A percentile compares a stretch with the other conserved stretches of the same genome.
phyloP scores from a whole-genome alignment of 2,329 filamentous ascomycete genomes.

The Sclerotinia borealis region DNA sequence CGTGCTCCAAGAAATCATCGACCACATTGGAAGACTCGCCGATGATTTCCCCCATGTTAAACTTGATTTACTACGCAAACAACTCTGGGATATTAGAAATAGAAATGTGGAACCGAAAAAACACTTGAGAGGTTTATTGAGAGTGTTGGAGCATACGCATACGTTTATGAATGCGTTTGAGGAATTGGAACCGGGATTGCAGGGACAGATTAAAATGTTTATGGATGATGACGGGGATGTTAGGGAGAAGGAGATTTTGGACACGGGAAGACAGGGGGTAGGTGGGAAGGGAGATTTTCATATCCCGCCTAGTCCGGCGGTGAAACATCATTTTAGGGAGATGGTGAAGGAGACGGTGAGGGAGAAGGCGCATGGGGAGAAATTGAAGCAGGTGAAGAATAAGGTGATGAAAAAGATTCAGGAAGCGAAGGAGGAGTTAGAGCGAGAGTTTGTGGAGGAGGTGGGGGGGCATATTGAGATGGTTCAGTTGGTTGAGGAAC shows the following conservation, averaged over 20 bases:
- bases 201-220: constrained; percentile 30
- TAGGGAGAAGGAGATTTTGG: constrained; percentile 21
- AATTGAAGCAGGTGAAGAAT: background rate
- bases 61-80: constrained; percentile 26
- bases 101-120: constrained; percentile 27
- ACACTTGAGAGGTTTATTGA: constrained; percentile 32
- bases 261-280: constrained; percentile 13
- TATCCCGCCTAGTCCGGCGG: constrained; percentile 31
- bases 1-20: constrained; percentile 33
- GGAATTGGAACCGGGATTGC: constrained; percentile 28
- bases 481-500: constrained; percentile 14
- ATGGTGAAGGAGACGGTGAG: constrained; percentile 6
- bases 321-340: constrained; percentile 32
- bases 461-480: background rate
- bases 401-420: constrained; percentile 14
- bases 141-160: constrained; percentile 29
- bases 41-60: constrained; percentile 25
- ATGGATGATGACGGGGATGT: constrained; percentile 24
- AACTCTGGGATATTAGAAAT: constrained; percentile 31
- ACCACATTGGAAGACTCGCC: constrained; percentile 29
- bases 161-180: constrained; percentile 28
- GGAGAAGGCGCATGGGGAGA: background rate
- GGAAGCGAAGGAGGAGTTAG: background rate
- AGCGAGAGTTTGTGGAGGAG: background rate
- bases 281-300: constrained; percentile 26